Percentiles rank a stretch among this genome's conserved stretches.
Conservation (phyloP, 129 eudicot genomes). For the Escallonia herrerae region DNA sequence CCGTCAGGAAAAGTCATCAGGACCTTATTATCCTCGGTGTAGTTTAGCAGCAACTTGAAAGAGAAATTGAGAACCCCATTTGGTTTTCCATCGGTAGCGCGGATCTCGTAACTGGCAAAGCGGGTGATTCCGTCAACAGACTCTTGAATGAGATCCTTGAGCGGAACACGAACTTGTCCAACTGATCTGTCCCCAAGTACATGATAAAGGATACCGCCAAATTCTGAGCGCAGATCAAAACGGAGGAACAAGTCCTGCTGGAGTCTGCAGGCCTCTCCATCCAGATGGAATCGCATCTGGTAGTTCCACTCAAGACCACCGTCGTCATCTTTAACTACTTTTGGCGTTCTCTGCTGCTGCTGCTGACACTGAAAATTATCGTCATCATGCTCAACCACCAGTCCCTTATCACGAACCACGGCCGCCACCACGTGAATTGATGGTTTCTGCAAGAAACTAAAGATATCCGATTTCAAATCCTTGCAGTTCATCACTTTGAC, state of each 20-base stretch:
- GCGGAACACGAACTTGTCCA: not conserved
- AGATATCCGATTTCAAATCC: not conserved
- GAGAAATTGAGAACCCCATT: not conserved
- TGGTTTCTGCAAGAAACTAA: not conserved
- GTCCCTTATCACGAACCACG: not conserved
- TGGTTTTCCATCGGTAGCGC: not conserved
- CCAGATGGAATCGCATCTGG: slow-evolving; percentile 2
- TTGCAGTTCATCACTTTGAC: not conserved
- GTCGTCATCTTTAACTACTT: not conserved
- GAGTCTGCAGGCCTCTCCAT: not conserved
- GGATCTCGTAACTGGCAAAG: not conserved
- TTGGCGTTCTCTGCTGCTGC: not conserved
- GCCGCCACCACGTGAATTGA: not conserved
- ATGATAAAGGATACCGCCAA: not conserved
- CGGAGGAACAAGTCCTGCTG: not conserved
- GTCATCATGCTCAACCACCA: not conserved
- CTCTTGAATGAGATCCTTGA: not conserved
- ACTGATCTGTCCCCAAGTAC: not conserved
- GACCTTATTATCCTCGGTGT: too few species aligned
- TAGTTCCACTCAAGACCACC: not conserved
- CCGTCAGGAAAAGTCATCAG: too few species aligned
- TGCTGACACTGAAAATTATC: not conserved
- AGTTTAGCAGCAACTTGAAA: not conserved
- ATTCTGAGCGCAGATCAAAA: not conserved
- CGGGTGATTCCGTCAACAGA: not conserved